phyloP scores from a whole-genome alignment of 2,329 filamentous ascomycete genomes.

The Fusarium illudens region DNA sequence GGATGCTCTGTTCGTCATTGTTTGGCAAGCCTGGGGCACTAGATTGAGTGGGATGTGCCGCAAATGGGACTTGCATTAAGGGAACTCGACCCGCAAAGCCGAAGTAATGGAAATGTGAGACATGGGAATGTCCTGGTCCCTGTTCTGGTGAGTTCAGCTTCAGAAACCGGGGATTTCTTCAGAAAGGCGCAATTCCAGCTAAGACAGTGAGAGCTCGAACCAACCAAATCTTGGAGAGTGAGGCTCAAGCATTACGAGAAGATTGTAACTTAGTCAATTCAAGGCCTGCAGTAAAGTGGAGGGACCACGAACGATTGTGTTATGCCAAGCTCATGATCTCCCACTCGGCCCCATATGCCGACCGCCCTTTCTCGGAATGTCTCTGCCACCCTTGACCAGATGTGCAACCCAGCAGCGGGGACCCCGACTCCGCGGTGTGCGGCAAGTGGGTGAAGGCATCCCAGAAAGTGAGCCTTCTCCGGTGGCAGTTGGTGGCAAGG shows the following conservation, averaged over 20 bases:
- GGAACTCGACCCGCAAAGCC: background rate
- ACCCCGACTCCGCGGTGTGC: background rate
- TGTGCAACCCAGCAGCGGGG: background rate
- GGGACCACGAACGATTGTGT: background rate
- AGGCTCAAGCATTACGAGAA: background rate
- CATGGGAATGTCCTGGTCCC: background rate
- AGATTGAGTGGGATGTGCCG: background rate
- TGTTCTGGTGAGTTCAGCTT: background rate
- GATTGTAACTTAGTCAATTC: background rate
- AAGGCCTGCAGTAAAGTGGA: background rate
- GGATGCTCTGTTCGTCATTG: background rate
- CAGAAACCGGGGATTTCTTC: background rate
- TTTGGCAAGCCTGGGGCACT: background rate
- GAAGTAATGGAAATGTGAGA: background rate
- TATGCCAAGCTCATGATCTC: background rate
- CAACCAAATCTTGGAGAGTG: background rate
- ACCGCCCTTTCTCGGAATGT: background rate
- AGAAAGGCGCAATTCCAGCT: too few relatives aligned
- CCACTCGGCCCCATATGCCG: background rate
- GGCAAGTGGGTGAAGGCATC: background rate
- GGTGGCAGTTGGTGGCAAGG: background rate
- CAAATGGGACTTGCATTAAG: background rate
- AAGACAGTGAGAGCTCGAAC: background rate
- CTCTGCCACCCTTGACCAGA: background rate
- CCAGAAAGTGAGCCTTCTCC: background rate